Base-by-base conservation (phyloP, 176 grass and related monocot genomes). In the Phoenix dactylifera region DNA sequence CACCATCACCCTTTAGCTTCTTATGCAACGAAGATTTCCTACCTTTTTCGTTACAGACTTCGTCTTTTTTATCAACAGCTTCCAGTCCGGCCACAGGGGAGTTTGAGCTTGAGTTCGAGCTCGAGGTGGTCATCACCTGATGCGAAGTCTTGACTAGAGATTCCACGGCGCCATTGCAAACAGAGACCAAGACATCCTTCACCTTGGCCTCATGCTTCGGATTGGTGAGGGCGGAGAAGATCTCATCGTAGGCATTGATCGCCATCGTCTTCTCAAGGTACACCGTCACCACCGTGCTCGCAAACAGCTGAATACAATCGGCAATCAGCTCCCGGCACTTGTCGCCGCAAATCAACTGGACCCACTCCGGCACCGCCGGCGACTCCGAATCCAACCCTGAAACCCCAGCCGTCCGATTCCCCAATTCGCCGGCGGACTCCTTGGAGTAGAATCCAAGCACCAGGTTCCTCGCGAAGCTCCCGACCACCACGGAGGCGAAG, bases 151-250 rank as follows among this genome's bases (percentile, higher is more conserved):
- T 84, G 32, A 95, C 68, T 51, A 90, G 85, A 0, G 91, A 90
- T 53, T 84, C 83, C 0, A 95, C 77, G 5, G 83, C 91, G 15
- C 91, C 91, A n/a, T 95, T 95, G 70, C 91, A 79, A 32, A 90
- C 65, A 7, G 91, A 83, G 2, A 95, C 83, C 3, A 81, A 67
- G 18, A 95, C n/a, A 53, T 90, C 83, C 86, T 90, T 95, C 74
- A 90, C 56, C 80, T 77, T 79, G 19, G 66, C 83, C 67, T 90
- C 86, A 12, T 89, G 78, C 53, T 67, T 87, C 19, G 86, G 80
- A 68, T 85, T 22, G n/a, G 80, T 68, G 56, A 84, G 24, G 39
- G 73, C 75, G 1, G 77, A 17, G 52, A 82, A 59, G 35, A 66
- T 39, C 53, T 77, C 71, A 49, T 65, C 68, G 16, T 60, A 79